These are phyloP conservation scores for Arabidopsis suecica DNA, from an alignment of 345 rosid genomes.

Conservation along the genomic window DNA sequence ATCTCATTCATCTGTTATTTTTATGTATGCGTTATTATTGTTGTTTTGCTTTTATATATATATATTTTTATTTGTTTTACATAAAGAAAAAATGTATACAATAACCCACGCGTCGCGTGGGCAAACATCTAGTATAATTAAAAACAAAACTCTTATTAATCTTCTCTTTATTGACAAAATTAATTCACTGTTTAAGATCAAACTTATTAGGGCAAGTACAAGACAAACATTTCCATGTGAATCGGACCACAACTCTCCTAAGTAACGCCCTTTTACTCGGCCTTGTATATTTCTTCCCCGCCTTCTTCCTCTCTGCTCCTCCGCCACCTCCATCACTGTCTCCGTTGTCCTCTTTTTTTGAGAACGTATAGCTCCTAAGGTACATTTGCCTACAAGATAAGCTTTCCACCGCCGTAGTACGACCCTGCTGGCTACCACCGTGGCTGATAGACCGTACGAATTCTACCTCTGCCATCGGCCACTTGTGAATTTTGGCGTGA, in stretches of 20 bases:
- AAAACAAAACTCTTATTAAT: background rate
- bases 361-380: slow-evolving; percentile 74
- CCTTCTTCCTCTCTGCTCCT: background rate
- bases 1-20: too few relatives aligned
- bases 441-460: slow-evolving; percentile 53
- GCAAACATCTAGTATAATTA: too few relatives aligned
- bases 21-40: too few relatives aligned
- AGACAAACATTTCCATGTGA: slow-evolving; percentile 7
- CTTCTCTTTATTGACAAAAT: background rate
- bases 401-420: slow-evolving; percentile 54
- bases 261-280: background rate
- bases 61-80: too few relatives aligned
- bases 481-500: slow-evolving; percentile 65
- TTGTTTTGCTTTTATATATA: too few relatives aligned
- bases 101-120: too few relatives aligned
- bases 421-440: slow-evolving; percentile 11
- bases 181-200: slow-evolving; percentile 10
- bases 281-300: background rate
- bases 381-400: slow-evolving; percentile 78
- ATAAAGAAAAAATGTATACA: too few relatives aligned
- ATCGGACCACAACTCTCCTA: background rate
- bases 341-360: slow-evolving; percentile 49
- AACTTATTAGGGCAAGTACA: slow-evolving; percentile 10
- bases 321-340: background rate
- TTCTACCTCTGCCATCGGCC: slow-evolving; percentile 69